These are phyloP conservation scores for Pseudisothecium myosuroides DNA, from an alignment of 225 moss, liverwort and hornwort genomes.

Conservation along the genomic window DNA sequence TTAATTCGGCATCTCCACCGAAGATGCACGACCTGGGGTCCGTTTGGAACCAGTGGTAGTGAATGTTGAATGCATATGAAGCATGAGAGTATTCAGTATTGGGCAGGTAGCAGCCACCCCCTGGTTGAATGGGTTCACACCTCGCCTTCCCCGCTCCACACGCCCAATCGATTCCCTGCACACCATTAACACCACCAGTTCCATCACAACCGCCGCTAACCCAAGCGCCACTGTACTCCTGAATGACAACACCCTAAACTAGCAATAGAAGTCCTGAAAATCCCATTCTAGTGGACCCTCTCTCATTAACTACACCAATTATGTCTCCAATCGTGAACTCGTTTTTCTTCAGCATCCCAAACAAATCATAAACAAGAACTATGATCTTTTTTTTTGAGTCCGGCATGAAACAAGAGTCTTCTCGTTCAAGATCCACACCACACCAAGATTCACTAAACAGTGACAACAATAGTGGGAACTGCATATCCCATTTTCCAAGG, in stretches of 20 bases:
- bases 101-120: slow-evolving; percentile 28
- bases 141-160: slow-evolving; percentile 37
- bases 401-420: not conserved
- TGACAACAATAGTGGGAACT: not conserved
- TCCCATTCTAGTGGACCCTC: not conserved
- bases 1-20: slow-evolving; percentile 31
- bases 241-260: too few species aligned
- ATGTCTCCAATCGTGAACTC: not conserved
- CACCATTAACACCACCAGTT: not conserved
- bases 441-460: not conserved
- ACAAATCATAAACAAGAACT: not conserved
- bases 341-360: not conserved
- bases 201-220: not conserved
- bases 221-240: not conserved
- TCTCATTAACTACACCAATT: not conserved
- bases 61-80: slow-evolving; percentile 49
- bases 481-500: not conserved
- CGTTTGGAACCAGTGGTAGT: slow-evolving; percentile 45
- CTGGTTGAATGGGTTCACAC: slow-evolving; percentile 27
- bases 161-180: slow-evolving; percentile 47
- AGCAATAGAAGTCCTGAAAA: not conserved
- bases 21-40: slow-evolving; percentile 44
- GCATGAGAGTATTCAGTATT: slow-evolving; percentile 19
- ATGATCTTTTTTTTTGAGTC: not conserved
- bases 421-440: not conserved